These are phyloP conservation scores for Mesembryanthemum crystallinum DNA, from an alignment of 148 eudicot species.

Conservation along the genomic window DNA sequence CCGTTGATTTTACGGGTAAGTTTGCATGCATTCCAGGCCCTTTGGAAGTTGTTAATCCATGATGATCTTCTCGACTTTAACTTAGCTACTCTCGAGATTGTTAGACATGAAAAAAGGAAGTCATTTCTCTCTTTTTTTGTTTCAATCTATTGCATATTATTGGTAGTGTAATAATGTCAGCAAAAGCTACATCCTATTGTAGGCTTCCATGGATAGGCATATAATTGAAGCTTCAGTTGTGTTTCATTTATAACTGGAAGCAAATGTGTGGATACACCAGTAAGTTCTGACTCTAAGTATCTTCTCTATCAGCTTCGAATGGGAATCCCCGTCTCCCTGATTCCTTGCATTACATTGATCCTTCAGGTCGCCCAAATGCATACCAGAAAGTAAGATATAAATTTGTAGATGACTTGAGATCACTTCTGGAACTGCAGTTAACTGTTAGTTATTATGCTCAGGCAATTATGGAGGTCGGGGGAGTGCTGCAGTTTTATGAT, in stretches of 20 bases:
- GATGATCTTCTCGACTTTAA: neutral
- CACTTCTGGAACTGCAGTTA: slow-evolving; percentile 1
- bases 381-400: slow-evolving; percentile 77
- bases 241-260: slow-evolving; percentile 1
- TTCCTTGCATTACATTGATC: slow-evolving; percentile 96
- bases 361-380: slow-evolving; percentile 97
- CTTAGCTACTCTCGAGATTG: slow-evolving; percentile 2
- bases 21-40: neutral
- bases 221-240: slow-evolving; percentile 8
- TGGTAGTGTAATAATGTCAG: slow-evolving; percentile 1
- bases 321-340: slow-evolving; percentile 99
- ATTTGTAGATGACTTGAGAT: slow-evolving; percentile 5
- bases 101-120: neutral
- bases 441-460: slow-evolving; percentile 32
- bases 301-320: slow-evolving; percentile 82
- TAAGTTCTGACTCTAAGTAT: slow-evolving; percentile 21
- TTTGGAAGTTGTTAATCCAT: neutral
- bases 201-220: slow-evolving; percentile 9
- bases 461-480: slow-evolving; percentile 92
- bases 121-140: neutral
- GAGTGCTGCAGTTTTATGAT: slow-evolving; percentile 90
- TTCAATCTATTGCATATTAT: neutral
- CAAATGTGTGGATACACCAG: slow-evolving; percentile 3
- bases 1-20: slow-evolving; percentile 95
- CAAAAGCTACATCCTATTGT: slow-evolving; percentile 13